phyloP scores from a whole-genome alignment of 73 alveolate genomes.

The Blepharisma japonicum region DNA sequence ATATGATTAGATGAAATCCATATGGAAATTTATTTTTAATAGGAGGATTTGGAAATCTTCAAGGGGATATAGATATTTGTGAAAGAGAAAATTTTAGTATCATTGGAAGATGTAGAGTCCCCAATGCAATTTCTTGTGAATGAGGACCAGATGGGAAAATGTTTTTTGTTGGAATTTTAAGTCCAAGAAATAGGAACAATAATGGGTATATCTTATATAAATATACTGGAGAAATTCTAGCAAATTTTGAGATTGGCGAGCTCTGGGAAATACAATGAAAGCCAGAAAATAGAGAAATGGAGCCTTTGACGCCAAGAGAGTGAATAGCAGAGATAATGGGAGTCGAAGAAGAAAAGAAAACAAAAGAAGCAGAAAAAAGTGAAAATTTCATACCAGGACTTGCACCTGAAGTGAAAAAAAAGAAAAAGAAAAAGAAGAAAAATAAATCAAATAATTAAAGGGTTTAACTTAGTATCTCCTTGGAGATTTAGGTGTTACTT shows the following conservation, averaged over 20 bases:
- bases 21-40: slow-evolving; percentile 26
- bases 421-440: too few species aligned
- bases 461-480: slow-evolving; percentile 7
- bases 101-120: slow-evolving; percentile 22
- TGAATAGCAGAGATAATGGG: too few species aligned
- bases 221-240: slow-evolving; percentile 29
- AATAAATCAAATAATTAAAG: too few species aligned
- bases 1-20: slow-evolving; percentile 33
- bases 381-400: too few species aligned
- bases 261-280: too few species aligned
- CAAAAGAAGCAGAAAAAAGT: too few species aligned
- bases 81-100: background rate
- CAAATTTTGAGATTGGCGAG: too few species aligned
- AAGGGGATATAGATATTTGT: slow-evolving; percentile 28
- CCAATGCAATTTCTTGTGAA: slow-evolving; percentile 21
- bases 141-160: slow-evolving; percentile 39
- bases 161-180: slow-evolving; percentile 19
- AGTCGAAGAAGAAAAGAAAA: too few species aligned
- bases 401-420: too few species aligned
- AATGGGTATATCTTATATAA: slow-evolving; percentile 25
- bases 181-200: slow-evolving; percentile 18
- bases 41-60: slow-evolving; percentile 32
- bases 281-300: too few species aligned
- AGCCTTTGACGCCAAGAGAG: too few species aligned
- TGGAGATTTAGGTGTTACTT: slow-evolving; percentile 50